A percentile compares a stretch with the other conserved stretches of the same genome.
phyloP scores from a whole-genome alignment of 208 protist species.

The Acanthamoeba royreba region DNA sequence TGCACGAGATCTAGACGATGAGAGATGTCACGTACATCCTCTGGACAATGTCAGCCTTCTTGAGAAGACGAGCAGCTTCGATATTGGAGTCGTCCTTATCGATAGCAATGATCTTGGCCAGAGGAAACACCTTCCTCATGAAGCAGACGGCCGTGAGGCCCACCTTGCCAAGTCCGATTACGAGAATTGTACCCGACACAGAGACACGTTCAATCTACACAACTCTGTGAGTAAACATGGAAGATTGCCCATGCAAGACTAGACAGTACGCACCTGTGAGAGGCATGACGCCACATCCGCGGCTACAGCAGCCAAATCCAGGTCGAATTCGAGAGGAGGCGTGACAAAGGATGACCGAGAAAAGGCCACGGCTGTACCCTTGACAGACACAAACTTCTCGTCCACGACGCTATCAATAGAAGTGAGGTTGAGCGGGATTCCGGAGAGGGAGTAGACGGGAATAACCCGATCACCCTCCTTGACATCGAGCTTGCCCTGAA shows the following conservation, averaged over 20 bases:
- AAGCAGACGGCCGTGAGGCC: background rate
- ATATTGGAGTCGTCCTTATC: background rate
- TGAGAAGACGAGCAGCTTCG: background rate
- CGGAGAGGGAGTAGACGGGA: background rate
- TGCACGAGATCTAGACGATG: background rate
- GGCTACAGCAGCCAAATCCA: background rate
- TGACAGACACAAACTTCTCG: background rate
- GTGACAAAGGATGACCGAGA: background rate
- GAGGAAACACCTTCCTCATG: background rate
- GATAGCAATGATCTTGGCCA: background rate
- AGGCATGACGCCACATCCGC: background rate
- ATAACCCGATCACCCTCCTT: constrained; percentile 11
- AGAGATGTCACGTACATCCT: background rate
- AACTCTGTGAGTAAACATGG: background rate
- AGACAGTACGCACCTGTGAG: background rate
- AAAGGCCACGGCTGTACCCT: background rate
- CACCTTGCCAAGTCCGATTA: background rate
- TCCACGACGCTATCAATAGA: background rate
- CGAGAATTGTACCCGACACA: background rate
- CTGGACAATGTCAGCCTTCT: constrained; percentile 11
- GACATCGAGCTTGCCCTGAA: background rate
- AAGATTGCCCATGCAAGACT: too few species aligned
- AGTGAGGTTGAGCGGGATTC: background rate
- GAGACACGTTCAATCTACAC: background rate
- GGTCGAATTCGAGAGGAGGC: background rate